Percentiles rank a stretch among this genome's conserved stretches.
Conservation (phyloP, 2,329 filamentous ascomycete species). For the Cladosporium phlei region DNA sequence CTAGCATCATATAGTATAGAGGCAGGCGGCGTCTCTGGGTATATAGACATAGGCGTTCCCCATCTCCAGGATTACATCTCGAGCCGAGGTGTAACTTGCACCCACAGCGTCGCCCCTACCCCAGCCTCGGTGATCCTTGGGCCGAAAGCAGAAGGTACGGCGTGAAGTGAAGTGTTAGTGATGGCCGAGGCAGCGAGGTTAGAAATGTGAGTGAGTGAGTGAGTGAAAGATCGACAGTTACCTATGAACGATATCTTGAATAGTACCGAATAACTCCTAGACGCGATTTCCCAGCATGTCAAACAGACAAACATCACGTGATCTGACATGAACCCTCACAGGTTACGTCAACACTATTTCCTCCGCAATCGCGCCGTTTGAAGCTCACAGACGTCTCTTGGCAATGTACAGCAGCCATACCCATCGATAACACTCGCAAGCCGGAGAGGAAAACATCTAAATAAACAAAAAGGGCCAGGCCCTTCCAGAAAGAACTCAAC, state of each 20-base stretch:
- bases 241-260: too few species aligned
- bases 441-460: neutral
- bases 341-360: slow-evolving; percentile 4
- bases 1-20: neutral
- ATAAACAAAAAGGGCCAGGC: neutral
- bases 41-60: slow-evolving; percentile 8
- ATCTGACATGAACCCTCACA: too few species aligned
- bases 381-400: slow-evolving; percentile 8
- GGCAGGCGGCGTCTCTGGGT: slow-evolving; percentile 7
- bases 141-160: neutral
- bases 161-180: too few species aligned
- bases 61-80: slow-evolving; percentile 12
- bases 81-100: slow-evolving; percentile 11
- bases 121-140: slow-evolving; percentile 3
- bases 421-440: neutral
- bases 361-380: slow-evolving; percentile 9
- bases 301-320: slow-evolving; percentile 4
- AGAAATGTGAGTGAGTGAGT: too few species aligned
- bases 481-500: too few species aligned
- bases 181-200: too few species aligned
- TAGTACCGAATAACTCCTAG: too few species aligned
- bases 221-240: too few species aligned
- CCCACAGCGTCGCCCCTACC: neutral
- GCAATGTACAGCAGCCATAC: neutral
- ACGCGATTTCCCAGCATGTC: too few species aligned